These are phyloP conservation scores for Fusarium tjaetaba DNA, from an alignment of 2,329 filamentous ascomycete species.

Conservation along the genomic window DNA sequence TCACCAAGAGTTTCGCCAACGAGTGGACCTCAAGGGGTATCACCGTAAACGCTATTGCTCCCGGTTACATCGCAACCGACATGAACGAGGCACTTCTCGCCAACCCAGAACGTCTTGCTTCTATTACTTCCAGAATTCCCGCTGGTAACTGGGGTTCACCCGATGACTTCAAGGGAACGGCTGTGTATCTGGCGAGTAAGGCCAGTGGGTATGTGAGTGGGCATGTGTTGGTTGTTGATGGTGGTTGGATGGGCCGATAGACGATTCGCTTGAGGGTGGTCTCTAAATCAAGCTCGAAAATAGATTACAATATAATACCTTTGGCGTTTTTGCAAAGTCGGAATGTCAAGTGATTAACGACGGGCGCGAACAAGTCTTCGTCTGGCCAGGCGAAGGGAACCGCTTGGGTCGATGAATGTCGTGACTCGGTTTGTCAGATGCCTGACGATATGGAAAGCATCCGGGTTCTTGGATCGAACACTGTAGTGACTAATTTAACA, in stretches of 20 bases:
- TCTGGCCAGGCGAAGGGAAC: conserved; percentile 35
- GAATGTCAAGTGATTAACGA: conserved; percentile 5
- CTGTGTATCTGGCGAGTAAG: conserved; percentile 79
- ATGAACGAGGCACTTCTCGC: conserved; percentile 89
- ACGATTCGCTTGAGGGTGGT: not conserved
- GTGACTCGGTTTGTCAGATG: conserved; percentile 39
- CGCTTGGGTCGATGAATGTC: conserved; percentile 27
- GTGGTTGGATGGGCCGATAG: conserved; percentile 90
- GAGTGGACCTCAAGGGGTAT: conserved; percentile 86
- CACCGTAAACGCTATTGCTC: conserved; percentile 88
- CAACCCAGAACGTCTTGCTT: conserved; percentile 73
- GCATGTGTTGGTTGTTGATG: conserved; percentile 84
- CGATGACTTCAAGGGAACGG: conserved; percentile 87
- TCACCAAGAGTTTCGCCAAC: conserved; percentile 87
- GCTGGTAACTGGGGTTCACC: conserved; percentile 84
- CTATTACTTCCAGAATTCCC: conserved; percentile 83
- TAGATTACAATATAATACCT: conserved; percentile 8
- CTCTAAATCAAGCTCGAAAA: not conserved
- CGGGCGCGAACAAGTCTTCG: conserved; percentile 38
- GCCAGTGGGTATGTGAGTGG: conserved; percentile 86
- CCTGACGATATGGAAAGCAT: conserved; percentile 31
- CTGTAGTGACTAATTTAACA: not conserved
- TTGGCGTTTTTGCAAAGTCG: not conserved
- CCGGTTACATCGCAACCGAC: conserved; percentile 91
- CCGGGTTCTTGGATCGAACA: conserved; percentile 10